A percentile compares a stretch with the other conserved stretches of the same genome.
Evolutionary conservation across 371 early-diverging fungal species (phyloP).

Genomic region (Choanephora cucurbitarum): DNA sequence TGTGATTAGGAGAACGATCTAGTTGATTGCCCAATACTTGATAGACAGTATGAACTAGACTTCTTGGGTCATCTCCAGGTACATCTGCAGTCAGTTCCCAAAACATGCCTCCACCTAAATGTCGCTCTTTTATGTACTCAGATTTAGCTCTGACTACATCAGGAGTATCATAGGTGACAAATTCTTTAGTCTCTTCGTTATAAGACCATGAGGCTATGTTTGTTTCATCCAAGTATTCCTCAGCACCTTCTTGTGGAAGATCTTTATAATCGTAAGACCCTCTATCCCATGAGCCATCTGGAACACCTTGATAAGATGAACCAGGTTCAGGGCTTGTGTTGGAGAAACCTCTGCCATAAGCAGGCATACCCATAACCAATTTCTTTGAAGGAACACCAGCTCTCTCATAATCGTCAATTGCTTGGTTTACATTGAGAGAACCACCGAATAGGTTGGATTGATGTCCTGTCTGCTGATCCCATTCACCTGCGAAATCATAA

Average conservation of each 20-base stretch:
- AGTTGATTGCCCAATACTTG: conserved; percentile 24
- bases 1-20: conserved; percentile 37
- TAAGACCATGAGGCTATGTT: conserved; percentile 77
- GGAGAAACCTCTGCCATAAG: conserved; percentile 60
- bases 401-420: conserved; percentile 27
- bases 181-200: conserved; percentile 61
- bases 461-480: conserved; percentile 76
- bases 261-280: conserved; percentile 80
- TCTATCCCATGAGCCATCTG: conserved; percentile 80
- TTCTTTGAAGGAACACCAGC: conserved; percentile 27
- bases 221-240: conserved; percentile 66
- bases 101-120: conserved; percentile 84
- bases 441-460: conserved; percentile 81
- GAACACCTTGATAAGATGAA: conserved; percentile 59
- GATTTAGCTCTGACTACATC: conserved; percentile 71
- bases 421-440: conserved; percentile 65
- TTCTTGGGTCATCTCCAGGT: conserved; percentile 39
- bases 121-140: conserved; percentile 64
- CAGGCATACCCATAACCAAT: conserved; percentile 25
- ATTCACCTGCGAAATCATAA: conserved; percentile 79
- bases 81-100: conserved; percentile 79
- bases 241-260: conserved; percentile 66
- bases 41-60: conserved; percentile 46
- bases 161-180: conserved; percentile 86
- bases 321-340: conserved; percentile 60